Evolutionary conservation across 805 yeast species (phyloP).

Genomic region (Clavispora santaluciae): DNA sequence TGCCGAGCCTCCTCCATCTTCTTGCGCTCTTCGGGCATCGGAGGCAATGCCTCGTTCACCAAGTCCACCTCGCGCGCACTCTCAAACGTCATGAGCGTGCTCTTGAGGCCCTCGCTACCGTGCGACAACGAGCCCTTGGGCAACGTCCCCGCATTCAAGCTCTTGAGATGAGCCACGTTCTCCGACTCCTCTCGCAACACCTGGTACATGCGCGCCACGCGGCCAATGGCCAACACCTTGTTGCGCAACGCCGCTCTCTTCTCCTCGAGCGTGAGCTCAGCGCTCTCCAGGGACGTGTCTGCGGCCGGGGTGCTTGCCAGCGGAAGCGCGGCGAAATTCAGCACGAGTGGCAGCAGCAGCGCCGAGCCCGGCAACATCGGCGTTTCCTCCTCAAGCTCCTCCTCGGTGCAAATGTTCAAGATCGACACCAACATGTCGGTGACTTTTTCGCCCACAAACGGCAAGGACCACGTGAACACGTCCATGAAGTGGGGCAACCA

Average conservation of each 20-base stretch:
- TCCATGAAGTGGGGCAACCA: constrained; percentile 97
- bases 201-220: constrained; percentile 88
- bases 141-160: constrained; percentile 64
- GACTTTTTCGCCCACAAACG: constrained; percentile 94
- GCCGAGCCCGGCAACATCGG: constrained; percentile 34
- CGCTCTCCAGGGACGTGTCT: constrained; percentile 3
- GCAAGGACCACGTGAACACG: constrained; percentile 94
- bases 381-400: constrained; percentile 78
- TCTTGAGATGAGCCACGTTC: constrained; percentile 73
- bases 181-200: constrained; percentile 86
- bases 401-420: constrained; percentile 90
- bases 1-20: constrained; percentile 44
- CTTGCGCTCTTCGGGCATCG: constrained; percentile 55
- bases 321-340: neutral
- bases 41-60: constrained; percentile 86
- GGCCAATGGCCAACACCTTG: constrained; percentile 93
- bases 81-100: constrained; percentile 66
- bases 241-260: constrained; percentile 59
- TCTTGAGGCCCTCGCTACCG: constrained; percentile 75
- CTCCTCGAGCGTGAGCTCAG: constrained; percentile 27
- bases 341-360: constrained; percentile 11
- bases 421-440: constrained; percentile 90
- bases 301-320: constrained; percentile 3
- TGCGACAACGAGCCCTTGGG: constrained; percentile 84
- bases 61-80: constrained; percentile 80